Base-by-base conservation (phyloP, 2,329 filamentous ascomycete species). In the Blastomyces parvus region DNA sequence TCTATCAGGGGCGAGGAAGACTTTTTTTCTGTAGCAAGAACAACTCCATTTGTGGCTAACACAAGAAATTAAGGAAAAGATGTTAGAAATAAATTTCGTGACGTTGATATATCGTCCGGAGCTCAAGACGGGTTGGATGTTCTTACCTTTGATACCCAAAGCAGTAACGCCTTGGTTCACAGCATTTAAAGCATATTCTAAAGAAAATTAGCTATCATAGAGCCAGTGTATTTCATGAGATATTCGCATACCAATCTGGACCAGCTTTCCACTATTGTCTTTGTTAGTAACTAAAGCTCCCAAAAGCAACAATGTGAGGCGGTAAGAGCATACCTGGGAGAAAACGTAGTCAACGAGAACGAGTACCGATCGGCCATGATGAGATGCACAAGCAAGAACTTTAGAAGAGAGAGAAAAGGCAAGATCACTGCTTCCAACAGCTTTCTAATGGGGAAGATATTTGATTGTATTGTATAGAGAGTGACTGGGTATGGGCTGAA, bases 101-200 rank as follows among this genome's bases (percentile, higher is more conserved):
- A 36, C 1, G 27, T 38, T 70, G 53, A 62, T 46, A 61, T 63
- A 62, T 52, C 63, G 33, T 14, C 33, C 53, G 30, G 11, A 61
- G 33, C 48, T 50, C 48, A 40, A 40, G 52, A 6, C 8, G 48
- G 22, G 9, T 27, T 6, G 48, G 13, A 22, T 22, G 46, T 50
- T 50, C 3, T 69, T 82, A 92, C 92, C 92, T 86, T 99, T 99
- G 82, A 99, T 99, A 72, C 94, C 94, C 65, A 99, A 86, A 70
- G 94, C 93, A 69, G 94, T 99, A 70, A 99, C 94, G 79, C 94
- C 94, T 82, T 97, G 93, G 82, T 99, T 99, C 77, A 99, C 94
- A 67, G 94, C 94, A 77, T 97, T 97, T 76, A 99, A 83, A 69
- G 94, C 94, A 89, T 99, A 99, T 83, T 99, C 94, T 99, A 71